A percentile compares a stretch with the other conserved stretches of the same genome.
These are phyloP conservation scores for Suillus occidentalis DNA, from an alignment of 768 basidiomycete species.

Conservation along the genomic window DNA sequence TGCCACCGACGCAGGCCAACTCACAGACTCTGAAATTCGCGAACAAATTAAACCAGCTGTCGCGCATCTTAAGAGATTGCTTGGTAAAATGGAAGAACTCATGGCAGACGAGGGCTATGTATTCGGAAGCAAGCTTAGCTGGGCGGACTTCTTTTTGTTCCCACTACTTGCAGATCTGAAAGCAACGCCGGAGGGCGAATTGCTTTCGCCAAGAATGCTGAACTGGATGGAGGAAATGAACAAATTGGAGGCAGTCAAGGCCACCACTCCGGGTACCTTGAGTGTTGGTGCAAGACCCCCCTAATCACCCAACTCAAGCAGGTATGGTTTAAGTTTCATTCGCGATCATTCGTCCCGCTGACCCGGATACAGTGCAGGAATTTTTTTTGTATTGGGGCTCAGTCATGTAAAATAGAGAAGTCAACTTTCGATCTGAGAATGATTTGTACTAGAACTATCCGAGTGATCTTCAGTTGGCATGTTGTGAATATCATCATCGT, in stretches of 20 bases:
- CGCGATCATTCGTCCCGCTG: not conserved
- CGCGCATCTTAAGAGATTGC: slow-evolving; percentile 16
- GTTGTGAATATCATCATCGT: not conserved
- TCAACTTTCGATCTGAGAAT: not conserved
- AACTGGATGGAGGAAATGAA: slow-evolving; percentile 29
- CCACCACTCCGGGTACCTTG: slow-evolving; percentile 26
- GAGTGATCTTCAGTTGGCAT: not conserved
- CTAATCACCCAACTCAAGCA: slow-evolving; percentile 6
- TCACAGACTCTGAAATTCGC: slow-evolving; percentile 25
- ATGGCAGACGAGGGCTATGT: slow-evolving; percentile 30
- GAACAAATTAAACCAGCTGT: slow-evolving; percentile 19
- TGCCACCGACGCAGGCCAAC: slow-evolving; percentile 22
- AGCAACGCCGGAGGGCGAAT: slow-evolving; percentile 26
- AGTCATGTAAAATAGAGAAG: not conserved
- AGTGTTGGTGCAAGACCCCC: slow-evolving; percentile 27
- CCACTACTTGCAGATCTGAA: slow-evolving; percentile 31
- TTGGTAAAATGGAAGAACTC: slow-evolving; percentile 16
- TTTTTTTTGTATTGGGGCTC: not conserved
- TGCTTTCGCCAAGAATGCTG: slow-evolving; percentile 23
- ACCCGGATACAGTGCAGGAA: not conserved
- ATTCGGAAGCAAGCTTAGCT: slow-evolving; percentile 28
- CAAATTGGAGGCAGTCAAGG: slow-evolving; percentile 23
- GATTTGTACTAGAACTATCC: not conserved
- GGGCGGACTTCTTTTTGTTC: slow-evolving; percentile 36
- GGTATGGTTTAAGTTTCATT: slow-evolving; percentile 1